Conservation (phyloP, 176 grass and related monocot species). For the Chloris gayana region DNA sequence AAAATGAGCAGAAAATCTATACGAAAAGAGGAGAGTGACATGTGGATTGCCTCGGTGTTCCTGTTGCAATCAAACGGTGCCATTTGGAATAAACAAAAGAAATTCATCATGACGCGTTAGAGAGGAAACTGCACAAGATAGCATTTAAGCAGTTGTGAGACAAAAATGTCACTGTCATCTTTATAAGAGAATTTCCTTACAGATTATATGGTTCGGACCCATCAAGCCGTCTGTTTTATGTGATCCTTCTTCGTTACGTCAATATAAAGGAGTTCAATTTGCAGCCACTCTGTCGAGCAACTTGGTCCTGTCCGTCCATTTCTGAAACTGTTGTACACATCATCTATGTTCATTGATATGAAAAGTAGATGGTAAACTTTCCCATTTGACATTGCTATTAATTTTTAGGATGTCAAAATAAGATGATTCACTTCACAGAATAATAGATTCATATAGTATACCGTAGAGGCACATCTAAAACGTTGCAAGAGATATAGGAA, state of each 20-base stretch:
- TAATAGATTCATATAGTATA: too few relatives aligned
- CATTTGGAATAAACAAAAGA: slow-evolving; percentile 34
- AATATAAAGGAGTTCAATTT: not conserved
- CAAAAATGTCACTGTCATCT: slow-evolving; percentile 21
- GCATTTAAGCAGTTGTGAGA: not conserved
- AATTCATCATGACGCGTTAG: slow-evolving; percentile 14
- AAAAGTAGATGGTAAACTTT: not conserved
- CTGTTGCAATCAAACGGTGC: slow-evolving; percentile 1
- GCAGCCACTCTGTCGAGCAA: slow-evolving; percentile 21
- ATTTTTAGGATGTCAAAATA: not conserved
- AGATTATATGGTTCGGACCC: slow-evolving; percentile 15
- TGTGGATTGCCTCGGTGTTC: slow-evolving; percentile 22
- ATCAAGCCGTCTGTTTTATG: not conserved
- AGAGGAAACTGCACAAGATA: not conserved
- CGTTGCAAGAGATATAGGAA: too few relatives aligned
- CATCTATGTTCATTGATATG: not conserved
- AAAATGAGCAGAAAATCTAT: not conserved
- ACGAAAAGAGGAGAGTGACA: slow-evolving; percentile 9
- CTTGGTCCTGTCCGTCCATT: not conserved
- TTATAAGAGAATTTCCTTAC: not conserved
- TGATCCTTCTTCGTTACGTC: not conserved
- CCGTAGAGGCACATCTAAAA: not conserved
- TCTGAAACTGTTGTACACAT: not conserved
- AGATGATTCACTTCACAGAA: not conserved
- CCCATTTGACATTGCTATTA: not conserved